Evolutionary conservation across 495 filamentous ascomycete species (phyloP).

Genomic region (Tuber magnatum): DNA sequence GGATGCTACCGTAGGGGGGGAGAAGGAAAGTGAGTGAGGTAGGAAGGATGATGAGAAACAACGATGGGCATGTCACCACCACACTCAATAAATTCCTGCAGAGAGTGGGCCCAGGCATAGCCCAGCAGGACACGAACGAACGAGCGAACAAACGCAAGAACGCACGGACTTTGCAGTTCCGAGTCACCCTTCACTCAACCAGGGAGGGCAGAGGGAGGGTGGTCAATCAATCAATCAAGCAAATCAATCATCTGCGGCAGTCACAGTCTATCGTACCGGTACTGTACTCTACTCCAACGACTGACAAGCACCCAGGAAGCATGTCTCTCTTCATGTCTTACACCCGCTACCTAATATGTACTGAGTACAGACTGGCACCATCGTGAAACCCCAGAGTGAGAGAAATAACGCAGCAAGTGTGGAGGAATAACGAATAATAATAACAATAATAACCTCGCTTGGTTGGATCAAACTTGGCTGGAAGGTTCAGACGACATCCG

Average conservation of each 20-base stretch:
- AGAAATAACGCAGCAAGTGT: neutral
- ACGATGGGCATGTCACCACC: constrained; percentile 2
- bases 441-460: constrained; percentile 25
- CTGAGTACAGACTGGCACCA: neutral
- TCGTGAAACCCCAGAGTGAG: constrained; percentile 20
- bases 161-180: neutral
- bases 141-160: neutral
- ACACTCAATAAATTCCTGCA: neutral
- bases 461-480: neutral
- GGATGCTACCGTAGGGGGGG: constrained; percentile 8
- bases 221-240: neutral
- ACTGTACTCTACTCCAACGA: neutral
- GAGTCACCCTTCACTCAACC: neutral
- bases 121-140: neutral
- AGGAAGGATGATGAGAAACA: constrained; percentile 11
- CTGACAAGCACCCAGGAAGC: neutral
- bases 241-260: neutral
- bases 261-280: too few relatives aligned
- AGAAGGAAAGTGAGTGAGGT: constrained; percentile 11
- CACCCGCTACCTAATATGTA: neutral
- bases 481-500: constrained; percentile 21
- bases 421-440: constrained; percentile 9
- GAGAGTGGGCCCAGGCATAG: neutral
- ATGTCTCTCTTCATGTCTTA: neutral
- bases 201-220: neutral